Evolutionary conservation across 2,329 filamentous ascomycete species (phyloP), one percentile per base, ranked within the genome.

Genomic region (Penicillium decumbens): DNA sequence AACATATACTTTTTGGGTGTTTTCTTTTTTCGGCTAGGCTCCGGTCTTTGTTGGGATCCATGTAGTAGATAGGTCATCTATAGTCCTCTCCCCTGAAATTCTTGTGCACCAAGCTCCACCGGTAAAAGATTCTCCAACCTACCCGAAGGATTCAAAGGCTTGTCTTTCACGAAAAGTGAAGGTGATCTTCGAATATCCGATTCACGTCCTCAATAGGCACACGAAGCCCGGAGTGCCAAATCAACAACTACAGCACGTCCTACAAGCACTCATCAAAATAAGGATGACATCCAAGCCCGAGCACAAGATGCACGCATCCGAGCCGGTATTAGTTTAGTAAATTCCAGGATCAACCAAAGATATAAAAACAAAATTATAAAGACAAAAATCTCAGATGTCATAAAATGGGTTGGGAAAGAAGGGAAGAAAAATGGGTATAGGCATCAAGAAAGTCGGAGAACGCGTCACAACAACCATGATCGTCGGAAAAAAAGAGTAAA

Each of bases 371-470:
- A 37, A 15, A 30, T 41, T 20, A 47, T 29, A 40, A 40, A 45
- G 27, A 37, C 10, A 40, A 43, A 45, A 40, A 47, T 13, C 45
- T 42, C 35, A 45, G 48, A 53, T 48, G 42, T 43, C 20, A 39
- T 41, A 30, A 50, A 47, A 47, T 15, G 42, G 42, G 37, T 24
- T 3, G n/a, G 15, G 33, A 44, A 40, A 37, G 39, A 53, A 53
- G 24, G 28, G 18, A 30, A 48, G 39, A 52, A 29, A 49, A 53
- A 51, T 44, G 50, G 47, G 44, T 52, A 57, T 56, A 50, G 44
- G 41, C 51, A 54, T 56, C 50, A 56, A 52, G 35, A 50, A 50
- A 7, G 38, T 51, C 50, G 53, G 50, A 46, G 33, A 45, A 51
- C 46, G 45, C 50, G 46, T 54, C 45, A 55, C 49, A 48, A 44